Conservation (phyloP, 2,329 filamentous ascomycete genomes). For the Aspergillus sp. region DNA sequence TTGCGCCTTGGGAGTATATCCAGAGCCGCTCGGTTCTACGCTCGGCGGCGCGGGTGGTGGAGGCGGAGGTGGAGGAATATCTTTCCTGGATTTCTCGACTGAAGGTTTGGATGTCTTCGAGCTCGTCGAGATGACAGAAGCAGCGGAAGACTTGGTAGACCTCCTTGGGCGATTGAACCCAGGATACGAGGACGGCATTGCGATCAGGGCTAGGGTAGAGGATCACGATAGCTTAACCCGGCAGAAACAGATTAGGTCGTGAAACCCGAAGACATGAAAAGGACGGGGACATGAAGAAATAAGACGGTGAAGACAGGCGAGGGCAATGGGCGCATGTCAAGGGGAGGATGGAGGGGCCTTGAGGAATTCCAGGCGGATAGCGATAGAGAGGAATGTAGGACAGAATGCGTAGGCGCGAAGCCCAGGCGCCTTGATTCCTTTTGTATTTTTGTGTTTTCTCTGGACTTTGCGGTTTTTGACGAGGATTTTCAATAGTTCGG, state of each 20-base stretch:
- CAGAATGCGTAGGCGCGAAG: constrained; percentile 20
- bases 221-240: constrained; percentile 1
- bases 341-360: constrained; percentile 17
- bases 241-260: constrained; percentile 15
- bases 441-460: constrained; percentile 10
- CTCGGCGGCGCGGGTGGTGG: constrained; percentile 18
- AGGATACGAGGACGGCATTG: constrained; percentile 36
- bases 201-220: constrained; percentile 27
- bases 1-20: constrained; percentile 24
- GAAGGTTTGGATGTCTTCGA: constrained; percentile 25
- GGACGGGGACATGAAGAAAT: constrained; percentile 19
- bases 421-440: constrained; percentile 2
- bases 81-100: constrained; percentile 26
- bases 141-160: constrained; percentile 31
- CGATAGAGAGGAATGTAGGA: constrained; percentile 25
- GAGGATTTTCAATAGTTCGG: constrained; percentile 14
- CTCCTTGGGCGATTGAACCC: constrained; percentile 31
- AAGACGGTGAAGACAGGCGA: constrained; percentile 10
- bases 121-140: constrained; percentile 30
- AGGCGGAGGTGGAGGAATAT: constrained; percentile 12
- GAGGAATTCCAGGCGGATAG: constrained; percentile 14
- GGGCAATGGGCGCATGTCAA: constrained; percentile 25
- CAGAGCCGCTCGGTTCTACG: constrained; percentile 22
- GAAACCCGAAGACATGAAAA: constrained; percentile 7
- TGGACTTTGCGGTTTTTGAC: background rate